Conservation (phyloP, 2,329 filamentous ascomycete species). For the Fusarium sarcochroum region DNA sequence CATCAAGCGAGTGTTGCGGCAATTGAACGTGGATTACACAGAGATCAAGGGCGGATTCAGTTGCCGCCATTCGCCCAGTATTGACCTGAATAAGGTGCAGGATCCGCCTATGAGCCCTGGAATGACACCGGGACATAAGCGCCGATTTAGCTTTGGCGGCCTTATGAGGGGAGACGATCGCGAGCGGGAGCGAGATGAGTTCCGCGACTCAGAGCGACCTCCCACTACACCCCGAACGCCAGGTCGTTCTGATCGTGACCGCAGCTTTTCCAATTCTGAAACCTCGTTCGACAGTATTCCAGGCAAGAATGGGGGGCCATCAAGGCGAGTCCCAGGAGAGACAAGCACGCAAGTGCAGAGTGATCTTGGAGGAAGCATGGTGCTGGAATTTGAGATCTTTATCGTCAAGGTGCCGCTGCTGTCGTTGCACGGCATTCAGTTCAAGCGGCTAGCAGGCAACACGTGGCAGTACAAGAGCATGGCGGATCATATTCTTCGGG, state of each 20-base stretch:
- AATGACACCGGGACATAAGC: constrained; percentile 72
- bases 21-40: constrained; percentile 89
- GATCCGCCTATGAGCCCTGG: constrained; percentile 74
- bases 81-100: constrained; percentile 82
- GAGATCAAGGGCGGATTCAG: constrained; percentile 96
- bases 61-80: constrained; percentile 90
- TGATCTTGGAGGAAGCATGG: constrained; percentile 86
- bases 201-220: constrained; percentile 69
- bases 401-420: constrained; percentile 97
- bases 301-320: constrained; percentile 64
- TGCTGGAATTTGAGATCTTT: constrained; percentile 93
- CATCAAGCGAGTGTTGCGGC: constrained; percentile 89
- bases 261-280: constrained; percentile 89
- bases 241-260: constrained; percentile 68
- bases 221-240: constrained; percentile 60
- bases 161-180: constrained; percentile 69
- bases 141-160: constrained; percentile 88
- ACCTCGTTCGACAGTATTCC: constrained; percentile 82
- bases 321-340: constrained; percentile 79
- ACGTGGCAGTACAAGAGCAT: constrained; percentile 99
- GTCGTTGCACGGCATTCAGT: constrained; percentile 94
- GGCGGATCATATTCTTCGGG: constrained; percentile 94
- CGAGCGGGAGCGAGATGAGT: constrained; percentile 79
- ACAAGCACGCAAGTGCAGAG: constrained; percentile 93
- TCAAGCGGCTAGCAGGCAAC: constrained; percentile 95